A percentile compares a stretch with the other conserved stretches of the same genome.
These are phyloP conservation scores for Lavandula angustifolia DNA, from an alignment of 257 asterid species.

Conservation along the genomic window DNA sequence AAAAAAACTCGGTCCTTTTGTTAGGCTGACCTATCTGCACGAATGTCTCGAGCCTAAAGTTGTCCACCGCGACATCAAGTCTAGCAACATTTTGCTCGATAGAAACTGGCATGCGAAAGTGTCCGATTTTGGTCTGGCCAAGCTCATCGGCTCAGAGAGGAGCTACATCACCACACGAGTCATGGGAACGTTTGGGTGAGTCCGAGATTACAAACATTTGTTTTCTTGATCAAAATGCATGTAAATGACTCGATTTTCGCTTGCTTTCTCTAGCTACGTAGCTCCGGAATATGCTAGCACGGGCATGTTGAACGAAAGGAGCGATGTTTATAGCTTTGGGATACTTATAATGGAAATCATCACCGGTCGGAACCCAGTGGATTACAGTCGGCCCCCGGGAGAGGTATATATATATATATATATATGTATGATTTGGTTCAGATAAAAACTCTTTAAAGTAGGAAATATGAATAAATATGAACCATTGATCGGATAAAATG, in stretches of 20 bases:
- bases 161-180: conserved; percentile 85
- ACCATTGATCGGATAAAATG: too few relatives aligned
- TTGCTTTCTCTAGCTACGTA: conserved; percentile 59
- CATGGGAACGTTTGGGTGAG: conserved; percentile 96
- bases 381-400: conserved; percentile 78
- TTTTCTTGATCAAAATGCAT: not conserved
- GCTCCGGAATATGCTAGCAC: conserved; percentile 97
- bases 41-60: conserved; percentile 97
- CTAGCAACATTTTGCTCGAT: conserved; percentile 84
- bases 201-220: not conserved
- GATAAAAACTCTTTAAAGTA: too few relatives aligned
- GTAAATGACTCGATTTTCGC: conserved; percentile 1
- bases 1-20: not conserved
- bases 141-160: conserved; percentile 82
- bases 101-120: conserved; percentile 77
- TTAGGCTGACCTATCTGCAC: conserved; percentile 75
- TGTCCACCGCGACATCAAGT: conserved; percentile 86
- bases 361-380: conserved; percentile 84
- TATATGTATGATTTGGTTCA: too few relatives aligned
- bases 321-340: conserved; percentile 89
- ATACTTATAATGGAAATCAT: conserved; percentile 86
- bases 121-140: conserved; percentile 88
- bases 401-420: conserved; percentile 43
- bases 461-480: too few relatives aligned
- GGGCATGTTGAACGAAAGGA: conserved; percentile 88